Percentiles rank a stretch among this genome's conserved stretches.
Conservation (phyloP, 192 early-diverging fungal genomes). For the Spizellomyces sp. region DNA sequence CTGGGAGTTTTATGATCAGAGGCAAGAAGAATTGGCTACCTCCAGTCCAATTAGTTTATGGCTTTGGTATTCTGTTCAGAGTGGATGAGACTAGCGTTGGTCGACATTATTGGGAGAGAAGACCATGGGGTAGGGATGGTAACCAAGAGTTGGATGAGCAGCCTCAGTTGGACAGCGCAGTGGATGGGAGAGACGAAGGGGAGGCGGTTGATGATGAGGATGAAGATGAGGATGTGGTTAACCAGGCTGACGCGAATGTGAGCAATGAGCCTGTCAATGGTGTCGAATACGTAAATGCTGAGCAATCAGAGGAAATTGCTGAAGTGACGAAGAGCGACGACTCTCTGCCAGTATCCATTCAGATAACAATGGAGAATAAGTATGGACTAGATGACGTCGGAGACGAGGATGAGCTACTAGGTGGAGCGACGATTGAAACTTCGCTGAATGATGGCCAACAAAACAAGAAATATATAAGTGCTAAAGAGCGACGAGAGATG, state of each 20-base stretch:
- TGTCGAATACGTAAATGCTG: constrained; percentile 1
- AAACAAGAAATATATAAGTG: constrained; percentile 55
- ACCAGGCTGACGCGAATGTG: constrained; percentile 12
- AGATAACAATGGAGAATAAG: constrained; percentile 9
- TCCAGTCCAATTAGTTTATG: constrained; percentile 90
- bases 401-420: constrained; percentile 14
- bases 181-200: constrained; percentile 6
- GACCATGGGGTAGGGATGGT: constrained; percentile 45
- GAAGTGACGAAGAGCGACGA: constrained; percentile 4
- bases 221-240: constrained; percentile 8
- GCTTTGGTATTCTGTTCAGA: constrained; percentile 92
- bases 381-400: constrained; percentile 38
- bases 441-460: constrained; percentile 22
- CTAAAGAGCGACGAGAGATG: constrained; percentile 82
- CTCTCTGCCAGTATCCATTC: too few relatives aligned
- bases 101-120: constrained; percentile 75
- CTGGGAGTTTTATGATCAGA: constrained; percentile 90
- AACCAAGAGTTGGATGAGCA: too few relatives aligned
- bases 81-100: constrained; percentile 77
- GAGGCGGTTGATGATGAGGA: constrained; percentile 26
- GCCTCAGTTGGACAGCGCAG: too few relatives aligned
- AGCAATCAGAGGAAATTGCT: constrained; percentile 5
- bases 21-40: constrained; percentile 95
- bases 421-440: constrained; percentile 1
- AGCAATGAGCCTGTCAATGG: constrained; percentile 32